Evolutionary conservation across 2,329 filamentous ascomycete genomes (phyloP).

Genomic region (Curvularia eragrostidis): DNA sequence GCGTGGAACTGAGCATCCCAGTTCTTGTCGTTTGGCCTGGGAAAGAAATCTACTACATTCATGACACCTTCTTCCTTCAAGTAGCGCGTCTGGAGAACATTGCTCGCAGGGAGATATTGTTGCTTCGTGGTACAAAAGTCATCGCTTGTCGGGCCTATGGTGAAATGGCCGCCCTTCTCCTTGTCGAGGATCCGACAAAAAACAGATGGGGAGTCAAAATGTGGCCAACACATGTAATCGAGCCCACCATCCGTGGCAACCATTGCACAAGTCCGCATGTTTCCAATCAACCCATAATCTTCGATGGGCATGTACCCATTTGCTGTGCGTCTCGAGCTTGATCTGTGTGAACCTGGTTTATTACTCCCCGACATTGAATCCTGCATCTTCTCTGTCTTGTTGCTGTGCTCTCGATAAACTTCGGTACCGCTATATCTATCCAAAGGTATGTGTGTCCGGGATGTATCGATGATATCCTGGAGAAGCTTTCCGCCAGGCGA

Average conservation of each 20-base stretch:
- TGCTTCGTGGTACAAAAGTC: conserved; percentile 73
- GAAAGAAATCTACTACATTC: conserved; percentile 77
- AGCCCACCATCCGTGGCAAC: conserved; percentile 57
- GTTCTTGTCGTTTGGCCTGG: conserved; percentile 66
- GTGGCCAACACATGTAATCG: conserved; percentile 60
- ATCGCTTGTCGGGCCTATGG: conserved; percentile 60
- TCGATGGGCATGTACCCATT: conserved; percentile 55
- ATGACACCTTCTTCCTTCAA: conserved; percentile 77
- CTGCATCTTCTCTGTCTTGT: conserved; percentile 22
- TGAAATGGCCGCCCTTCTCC: conserved; percentile 76
- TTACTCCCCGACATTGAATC: conserved; percentile 19
- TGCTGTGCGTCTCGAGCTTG: conserved; percentile 28
- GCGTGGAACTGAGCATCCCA: conserved; percentile 53
- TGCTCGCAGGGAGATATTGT: conserved; percentile 76
- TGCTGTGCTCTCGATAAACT: conserved; percentile 14
- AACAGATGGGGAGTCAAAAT: conserved; percentile 78
- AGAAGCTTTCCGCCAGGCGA: conserved; percentile 18
- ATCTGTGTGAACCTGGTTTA: conserved; percentile 16
- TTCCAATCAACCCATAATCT: conserved; percentile 80
- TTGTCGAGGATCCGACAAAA: conserved; percentile 79
- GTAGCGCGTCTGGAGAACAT: conserved; percentile 78
- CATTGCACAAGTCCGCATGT: conserved; percentile 73
- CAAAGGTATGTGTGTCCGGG: conserved; percentile 12
- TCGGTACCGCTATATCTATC: conserved; percentile 20
- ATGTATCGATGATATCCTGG: conserved; percentile 19